Percentiles rank a stretch among this genome's conserved stretches.
Evolutionary conservation across 495 filamentous ascomycete genomes (phyloP).

Genomic region (Talaromyces proteolyticus): DNA sequence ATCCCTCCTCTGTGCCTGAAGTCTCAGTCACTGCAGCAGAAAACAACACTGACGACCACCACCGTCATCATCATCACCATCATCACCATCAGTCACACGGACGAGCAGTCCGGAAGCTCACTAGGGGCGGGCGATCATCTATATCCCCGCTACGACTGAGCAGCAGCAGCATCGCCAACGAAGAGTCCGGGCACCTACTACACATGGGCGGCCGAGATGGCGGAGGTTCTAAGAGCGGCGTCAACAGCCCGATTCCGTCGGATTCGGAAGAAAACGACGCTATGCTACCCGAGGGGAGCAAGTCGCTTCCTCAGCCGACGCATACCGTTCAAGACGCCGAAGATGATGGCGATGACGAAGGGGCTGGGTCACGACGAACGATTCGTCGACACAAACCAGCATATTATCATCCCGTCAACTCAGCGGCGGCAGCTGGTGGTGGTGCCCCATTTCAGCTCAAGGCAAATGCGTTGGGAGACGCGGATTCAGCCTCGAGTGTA

Average conservation of each 20-base stretch:
- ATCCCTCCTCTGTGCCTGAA: background rate
- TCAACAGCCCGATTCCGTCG: slow-evolving; percentile 33
- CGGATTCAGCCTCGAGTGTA: background rate
- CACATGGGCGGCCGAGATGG: slow-evolving; percentile 37
- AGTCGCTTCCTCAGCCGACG: slow-evolving; percentile 7
- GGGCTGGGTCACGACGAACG: slow-evolving; percentile 25
- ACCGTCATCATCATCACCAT: background rate
- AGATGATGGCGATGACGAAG: slow-evolving; percentile 47
- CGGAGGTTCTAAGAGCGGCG: slow-evolving; percentile 37
- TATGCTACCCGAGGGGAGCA: slow-evolving; percentile 6
- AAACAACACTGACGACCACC: background rate
- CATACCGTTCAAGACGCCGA: slow-evolving; percentile 30
- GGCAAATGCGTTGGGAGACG: slow-evolving; percentile 7
- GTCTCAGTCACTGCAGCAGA: background rate
- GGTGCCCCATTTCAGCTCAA: slow-evolving; percentile 1
- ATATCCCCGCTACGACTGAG: background rate
- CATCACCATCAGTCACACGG: background rate
- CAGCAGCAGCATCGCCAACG: background rate
- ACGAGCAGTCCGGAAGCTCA: background rate
- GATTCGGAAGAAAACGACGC: slow-evolving; percentile 31
- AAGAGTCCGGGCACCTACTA: too few species aligned
- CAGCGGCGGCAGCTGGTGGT: slow-evolving; percentile 8
- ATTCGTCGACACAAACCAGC: slow-evolving; percentile 13
- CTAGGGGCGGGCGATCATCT: background rate
- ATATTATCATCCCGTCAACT: slow-evolving; percentile 6